These are phyloP conservation scores for Rhynchospora pubera DNA, from an alignment of 176 grass and related monocot species.

Conservation along the genomic window DNA sequence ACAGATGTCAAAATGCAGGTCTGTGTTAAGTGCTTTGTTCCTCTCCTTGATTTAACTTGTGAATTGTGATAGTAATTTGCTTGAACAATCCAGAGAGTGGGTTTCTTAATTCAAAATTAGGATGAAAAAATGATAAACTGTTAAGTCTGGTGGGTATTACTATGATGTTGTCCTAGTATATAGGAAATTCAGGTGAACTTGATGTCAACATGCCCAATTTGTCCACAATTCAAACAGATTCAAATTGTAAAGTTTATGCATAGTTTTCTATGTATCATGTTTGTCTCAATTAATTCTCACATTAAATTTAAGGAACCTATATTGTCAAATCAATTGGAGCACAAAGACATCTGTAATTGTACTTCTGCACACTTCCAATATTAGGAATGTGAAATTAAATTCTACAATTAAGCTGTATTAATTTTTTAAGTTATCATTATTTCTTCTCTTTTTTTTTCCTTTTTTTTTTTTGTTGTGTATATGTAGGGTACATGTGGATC, in stretches of 20 bases:
- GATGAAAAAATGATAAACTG: not conserved
- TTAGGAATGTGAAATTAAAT: not conserved
- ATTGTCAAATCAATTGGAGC: not conserved
- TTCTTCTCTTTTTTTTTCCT: not conserved
- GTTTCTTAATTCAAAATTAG: too few relatives aligned
- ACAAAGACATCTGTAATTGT: not conserved
- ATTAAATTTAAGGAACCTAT: not conserved
- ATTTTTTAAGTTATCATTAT: not conserved
- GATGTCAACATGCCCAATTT: not conserved
- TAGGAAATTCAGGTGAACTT: not conserved
- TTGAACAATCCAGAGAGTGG: too few relatives aligned
- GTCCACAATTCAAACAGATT: not conserved
- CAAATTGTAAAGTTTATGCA: not conserved
- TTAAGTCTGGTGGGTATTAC: not conserved
- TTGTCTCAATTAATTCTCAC: not conserved
- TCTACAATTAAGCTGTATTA: not conserved
- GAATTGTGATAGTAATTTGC: too few relatives aligned
- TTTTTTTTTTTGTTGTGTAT: not conserved
- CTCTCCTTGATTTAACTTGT: not conserved
- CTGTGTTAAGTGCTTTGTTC: not conserved
- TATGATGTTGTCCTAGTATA: not conserved
- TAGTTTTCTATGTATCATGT: not conserved
- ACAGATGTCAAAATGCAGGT: conserved; percentile 78
- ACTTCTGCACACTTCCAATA: not conserved
- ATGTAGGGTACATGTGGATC: conserved; percentile 61